Evolutionary conservation across 371 early-diverging fungal genomes (phyloP).

Genomic region (Basidiobolus meristosporus): DNA sequence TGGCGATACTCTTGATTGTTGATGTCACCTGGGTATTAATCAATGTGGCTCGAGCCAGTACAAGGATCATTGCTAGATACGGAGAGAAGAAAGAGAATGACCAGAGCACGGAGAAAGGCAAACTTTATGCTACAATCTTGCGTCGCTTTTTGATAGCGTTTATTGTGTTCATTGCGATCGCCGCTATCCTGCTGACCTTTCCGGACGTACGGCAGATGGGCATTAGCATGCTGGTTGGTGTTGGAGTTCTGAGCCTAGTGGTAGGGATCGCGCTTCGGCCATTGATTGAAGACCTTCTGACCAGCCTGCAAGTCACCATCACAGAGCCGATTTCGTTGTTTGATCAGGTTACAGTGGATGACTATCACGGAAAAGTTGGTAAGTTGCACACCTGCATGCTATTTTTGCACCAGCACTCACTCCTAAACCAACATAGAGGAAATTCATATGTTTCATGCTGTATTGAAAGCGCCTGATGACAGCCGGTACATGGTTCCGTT

Average conservation of each 20-base stretch:
- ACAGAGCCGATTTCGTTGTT: constrained; percentile 15
- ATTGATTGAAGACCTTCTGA: constrained; percentile 14
- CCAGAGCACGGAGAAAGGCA: constrained; percentile 5
- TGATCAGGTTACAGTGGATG: constrained; percentile 11
- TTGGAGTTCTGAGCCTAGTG: constrained; percentile 12
- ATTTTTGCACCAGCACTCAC: background rate
- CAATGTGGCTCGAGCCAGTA: constrained; percentile 11
- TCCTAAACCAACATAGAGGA: constrained; percentile 8
- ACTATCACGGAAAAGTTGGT: constrained; percentile 7
- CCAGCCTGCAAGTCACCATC: constrained; percentile 14
- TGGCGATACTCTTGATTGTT: constrained; percentile 11
- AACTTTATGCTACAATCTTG: constrained; percentile 8
- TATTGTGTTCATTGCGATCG: constrained; percentile 8
- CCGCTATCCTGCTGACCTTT: constrained; percentile 15
- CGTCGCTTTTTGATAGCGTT: too few relatives aligned
- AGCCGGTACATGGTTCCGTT: constrained; percentile 13
- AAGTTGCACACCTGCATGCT: background rate
- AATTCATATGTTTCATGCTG: constrained; percentile 14
- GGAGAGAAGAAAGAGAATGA: too few relatives aligned
- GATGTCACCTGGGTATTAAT: constrained; percentile 9
- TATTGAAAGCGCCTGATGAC: constrained; percentile 12
- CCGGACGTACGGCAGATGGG: constrained; percentile 17
- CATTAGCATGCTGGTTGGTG: constrained; percentile 12
- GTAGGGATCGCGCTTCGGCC: constrained; percentile 15
- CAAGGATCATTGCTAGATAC: constrained; percentile 8